Evolutionary conservation across 2,329 filamentous ascomycete genomes (phyloP), one percentile per base, ranked within the genome.

Genomic region (Xylaria sp.): DNA sequence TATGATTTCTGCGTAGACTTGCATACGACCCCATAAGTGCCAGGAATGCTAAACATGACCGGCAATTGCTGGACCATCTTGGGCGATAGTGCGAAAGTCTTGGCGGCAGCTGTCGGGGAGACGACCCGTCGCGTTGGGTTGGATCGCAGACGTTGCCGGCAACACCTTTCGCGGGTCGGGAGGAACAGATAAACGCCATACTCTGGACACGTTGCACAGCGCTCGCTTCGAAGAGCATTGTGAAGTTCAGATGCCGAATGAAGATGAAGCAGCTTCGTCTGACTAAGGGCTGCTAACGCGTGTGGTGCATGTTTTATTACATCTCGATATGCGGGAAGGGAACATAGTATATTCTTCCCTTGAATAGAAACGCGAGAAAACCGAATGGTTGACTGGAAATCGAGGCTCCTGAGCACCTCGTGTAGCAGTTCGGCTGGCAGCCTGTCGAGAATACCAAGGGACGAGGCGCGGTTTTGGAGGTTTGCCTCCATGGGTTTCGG

Each of bases 111-210:
- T 39, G 57, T 57, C 41, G 5, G 57, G 50, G 65, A 52, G 37
- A 67, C 57, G 39, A 61, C 57, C n/a, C 50, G 57, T 62, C 50
- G 64, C 41, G 58, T 62, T 57, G 51, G 64, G 25, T 66, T 66
- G 51, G 37, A 56, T 41, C 39, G 57, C 50, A 66, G 51, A 57
- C 58, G 62, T 66, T 62, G 57, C 57, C 57, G 62, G 57, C 64
- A 66, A 62, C 57, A 62, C 51, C 64, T 62, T 57, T 66, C 64
- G 58, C 64, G 62, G 50, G 58, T 66, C 64, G 50, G 64, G 37
- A 62, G 58, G 44, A 62, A 66, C 34, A 66, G 52, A 51, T 62
- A 66, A 51, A 51, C 64, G 64, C 57, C 64, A 66, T 62, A 66
- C 41, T 62, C 57, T 41, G 57, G 50, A 57, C 64, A 66, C 57